Conservation (phyloP, 1,139 yeast genomes). For the Blastobotrys aristatus region DNA sequence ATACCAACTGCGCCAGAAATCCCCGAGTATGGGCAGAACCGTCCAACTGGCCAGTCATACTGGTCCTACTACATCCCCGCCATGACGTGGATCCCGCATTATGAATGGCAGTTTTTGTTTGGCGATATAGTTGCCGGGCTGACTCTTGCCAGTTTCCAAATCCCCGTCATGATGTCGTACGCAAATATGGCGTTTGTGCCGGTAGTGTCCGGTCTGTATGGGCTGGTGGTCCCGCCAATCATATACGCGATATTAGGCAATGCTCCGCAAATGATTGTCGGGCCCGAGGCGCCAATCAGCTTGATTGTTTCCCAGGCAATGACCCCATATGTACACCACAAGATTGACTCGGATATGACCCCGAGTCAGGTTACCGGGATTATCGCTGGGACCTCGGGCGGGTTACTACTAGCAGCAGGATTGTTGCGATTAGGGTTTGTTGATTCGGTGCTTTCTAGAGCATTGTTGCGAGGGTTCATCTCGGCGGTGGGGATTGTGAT, state of each 20-base stretch:
- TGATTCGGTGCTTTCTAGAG: slow-evolving; percentile 79
- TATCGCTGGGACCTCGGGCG: slow-evolving; percentile 74
- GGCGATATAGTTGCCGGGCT: slow-evolving; percentile 85
- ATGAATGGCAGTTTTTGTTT: slow-evolving; percentile 46
- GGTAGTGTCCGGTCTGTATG: slow-evolving; percentile 76
- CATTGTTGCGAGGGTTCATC: slow-evolving; percentile 81
- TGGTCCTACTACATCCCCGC: slow-evolving; percentile 75
- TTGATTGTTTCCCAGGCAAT: slow-evolving; percentile 88
- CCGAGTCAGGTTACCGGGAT: slow-evolving; percentile 67
- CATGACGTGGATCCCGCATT: slow-evolving; percentile 70
- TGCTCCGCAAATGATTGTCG: slow-evolving; percentile 94
- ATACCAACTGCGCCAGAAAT: slow-evolving; percentile 6
- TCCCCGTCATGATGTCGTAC: slow-evolving; percentile 83
- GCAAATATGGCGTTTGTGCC: slow-evolving; percentile 92
- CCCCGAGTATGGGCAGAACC: slow-evolving; percentile 8
- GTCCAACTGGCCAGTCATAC: slow-evolving; percentile 26
- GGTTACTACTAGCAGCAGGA: slow-evolving; percentile 70
- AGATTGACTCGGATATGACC: slow-evolving; percentile 36
- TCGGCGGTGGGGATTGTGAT: slow-evolving; percentile 91
- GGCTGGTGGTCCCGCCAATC: slow-evolving; percentile 78
- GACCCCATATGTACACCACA: slow-evolving; percentile 40
- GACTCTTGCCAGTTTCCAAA: slow-evolving; percentile 84
- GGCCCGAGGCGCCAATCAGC: slow-evolving; percentile 94
- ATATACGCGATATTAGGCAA: slow-evolving; percentile 81
- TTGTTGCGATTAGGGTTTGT: slow-evolving; percentile 79